These are phyloP conservation scores for Globisporangium abappressorium DNA, from an alignment of 352 stramenopile genomes.

Conservation along the genomic window DNA sequence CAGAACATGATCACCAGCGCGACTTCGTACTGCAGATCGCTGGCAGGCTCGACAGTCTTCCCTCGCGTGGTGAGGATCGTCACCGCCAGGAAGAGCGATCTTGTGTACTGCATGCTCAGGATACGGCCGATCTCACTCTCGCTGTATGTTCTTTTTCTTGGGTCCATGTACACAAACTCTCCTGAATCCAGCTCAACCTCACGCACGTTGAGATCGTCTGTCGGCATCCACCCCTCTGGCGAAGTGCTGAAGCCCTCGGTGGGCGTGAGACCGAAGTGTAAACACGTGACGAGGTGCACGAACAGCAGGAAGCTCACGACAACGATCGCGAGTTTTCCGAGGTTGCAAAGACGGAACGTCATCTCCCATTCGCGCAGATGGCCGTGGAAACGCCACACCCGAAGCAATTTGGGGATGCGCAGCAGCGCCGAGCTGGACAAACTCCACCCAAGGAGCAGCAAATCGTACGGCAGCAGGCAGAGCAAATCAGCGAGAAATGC, in stretches of 20 bases:
- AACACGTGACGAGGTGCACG: conserved; percentile 31
- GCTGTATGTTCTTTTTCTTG: conserved; percentile 15
- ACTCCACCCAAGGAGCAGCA: conserved; percentile 18
- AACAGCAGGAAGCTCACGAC: conserved; percentile 20
- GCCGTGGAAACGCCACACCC: conserved; percentile 30
- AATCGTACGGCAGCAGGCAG: conserved; percentile 38
- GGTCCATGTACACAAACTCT: conserved; percentile 15
- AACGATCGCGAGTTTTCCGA: conserved; percentile 11
- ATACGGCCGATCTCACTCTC: conserved; percentile 17
- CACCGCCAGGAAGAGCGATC: conserved; percentile 25
- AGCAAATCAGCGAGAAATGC: conserved; percentile 36
- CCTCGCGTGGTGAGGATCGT: conserved; percentile 23
- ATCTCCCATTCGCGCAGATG: conserved; percentile 38
- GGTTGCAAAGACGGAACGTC: conserved; percentile 19
- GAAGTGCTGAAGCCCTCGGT: conserved; percentile 27
- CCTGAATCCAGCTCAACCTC: conserved; percentile 4
- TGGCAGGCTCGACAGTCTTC: conserved; percentile 28
- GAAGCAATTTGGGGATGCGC: background rate
- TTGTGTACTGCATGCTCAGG: conserved; percentile 23
- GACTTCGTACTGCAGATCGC: conserved; percentile 27
- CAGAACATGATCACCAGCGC: conserved; percentile 39
- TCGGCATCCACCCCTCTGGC: conserved; percentile 27
- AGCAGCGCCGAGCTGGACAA: conserved; percentile 1
- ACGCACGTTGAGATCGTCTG: conserved; percentile 20
- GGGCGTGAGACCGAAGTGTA: conserved; percentile 32